Evolutionary conservation across 805 yeast species (phyloP).

Genomic region (Candida stauntonica): DNA sequence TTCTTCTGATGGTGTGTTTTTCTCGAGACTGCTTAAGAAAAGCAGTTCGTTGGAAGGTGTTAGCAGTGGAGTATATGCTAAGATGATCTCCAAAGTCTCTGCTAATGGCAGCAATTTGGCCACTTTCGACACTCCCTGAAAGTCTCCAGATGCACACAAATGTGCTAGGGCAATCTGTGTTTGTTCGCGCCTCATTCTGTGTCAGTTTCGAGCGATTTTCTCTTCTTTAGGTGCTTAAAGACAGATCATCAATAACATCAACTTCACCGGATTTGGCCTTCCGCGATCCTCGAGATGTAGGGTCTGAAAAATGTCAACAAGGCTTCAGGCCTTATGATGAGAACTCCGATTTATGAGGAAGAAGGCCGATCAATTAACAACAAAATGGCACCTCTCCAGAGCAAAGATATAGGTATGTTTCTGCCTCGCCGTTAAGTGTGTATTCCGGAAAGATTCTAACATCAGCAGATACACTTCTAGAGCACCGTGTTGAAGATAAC

Average conservation of each 20-base stretch:
- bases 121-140: background rate
- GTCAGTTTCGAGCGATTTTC: background rate
- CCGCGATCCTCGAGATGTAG: too few relatives aligned
- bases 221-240: background rate
- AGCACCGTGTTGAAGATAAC: constrained; percentile 4
- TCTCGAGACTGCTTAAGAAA: constrained; percentile 1
- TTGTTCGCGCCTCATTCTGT: constrained; percentile 5
- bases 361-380: too few relatives aligned
- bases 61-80: constrained; percentile 12
- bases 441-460: too few relatives aligned
- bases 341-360: too few relatives aligned
- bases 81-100: constrained; percentile 5
- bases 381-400: background rate
- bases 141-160: constrained; percentile 2
- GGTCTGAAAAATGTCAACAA: background rate
- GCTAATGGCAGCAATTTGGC: constrained; percentile 3
- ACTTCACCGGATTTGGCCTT: background rate
- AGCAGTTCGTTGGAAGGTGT: constrained; percentile 7
- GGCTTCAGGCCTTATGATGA: too few relatives aligned
- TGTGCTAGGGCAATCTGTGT: constrained; percentile 4
- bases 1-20: background rate
- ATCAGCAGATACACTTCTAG: constrained; percentile 5
- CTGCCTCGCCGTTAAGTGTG: too few relatives aligned
- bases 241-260: background rate
- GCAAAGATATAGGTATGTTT: background rate